Evolutionary conservation across 75 land plant genomes (phyloP).

Genomic region (Cupressus sempervirens): DNA sequence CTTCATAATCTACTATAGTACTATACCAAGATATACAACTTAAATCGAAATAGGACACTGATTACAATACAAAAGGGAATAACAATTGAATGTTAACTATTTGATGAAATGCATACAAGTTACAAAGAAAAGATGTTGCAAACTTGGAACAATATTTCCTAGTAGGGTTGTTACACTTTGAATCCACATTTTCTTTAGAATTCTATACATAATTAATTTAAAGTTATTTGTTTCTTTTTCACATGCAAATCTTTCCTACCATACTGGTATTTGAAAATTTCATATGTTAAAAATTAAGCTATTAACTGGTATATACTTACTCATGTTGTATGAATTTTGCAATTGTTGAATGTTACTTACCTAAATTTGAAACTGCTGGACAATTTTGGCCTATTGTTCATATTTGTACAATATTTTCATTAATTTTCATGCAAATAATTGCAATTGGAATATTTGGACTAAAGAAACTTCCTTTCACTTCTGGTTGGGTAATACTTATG

Average conservation of each 20-base stretch:
- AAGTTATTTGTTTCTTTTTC: not conserved
- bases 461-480: constrained; percentile 60
- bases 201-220: not conserved
- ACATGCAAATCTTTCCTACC: not conserved
- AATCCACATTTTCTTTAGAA: not conserved
- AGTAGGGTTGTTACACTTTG: not conserved
- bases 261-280: not conserved
- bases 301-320: not conserved
- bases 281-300: not conserved
- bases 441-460: constrained; percentile 79
- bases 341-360: constrained; percentile 80
- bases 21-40: too few species aligned
- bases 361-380: constrained; percentile 83
- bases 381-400: constrained; percentile 92
- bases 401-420: constrained; percentile 56
- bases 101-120: too few species aligned
- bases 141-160: too few species aligned
- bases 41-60: too few species aligned
- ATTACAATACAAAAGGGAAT: too few species aligned
- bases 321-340: constrained; percentile 16
- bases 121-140: too few species aligned
- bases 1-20: too few species aligned
- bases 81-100: too few species aligned
- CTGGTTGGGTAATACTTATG: constrained; percentile 54
- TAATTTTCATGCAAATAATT: constrained; percentile 72